These are phyloP conservation scores for Pythium rishiriense DNA, from an alignment of 352 stramenopile species.

Conservation along the genomic window DNA sequence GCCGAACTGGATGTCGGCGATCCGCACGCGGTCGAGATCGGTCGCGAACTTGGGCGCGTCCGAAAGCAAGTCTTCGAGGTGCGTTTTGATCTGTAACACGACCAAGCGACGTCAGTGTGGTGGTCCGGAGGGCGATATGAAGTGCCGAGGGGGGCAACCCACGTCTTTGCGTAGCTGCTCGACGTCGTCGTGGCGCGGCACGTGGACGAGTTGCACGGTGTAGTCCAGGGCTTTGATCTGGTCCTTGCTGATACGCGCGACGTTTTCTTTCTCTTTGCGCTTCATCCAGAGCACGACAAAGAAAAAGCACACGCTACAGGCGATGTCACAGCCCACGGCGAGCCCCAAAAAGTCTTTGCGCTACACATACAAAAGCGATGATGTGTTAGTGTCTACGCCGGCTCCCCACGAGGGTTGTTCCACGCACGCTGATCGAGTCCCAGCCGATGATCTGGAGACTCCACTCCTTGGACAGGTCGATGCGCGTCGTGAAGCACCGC, in stretches of 20 bases:
- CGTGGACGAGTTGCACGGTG: slow-evolving; percentile 71
- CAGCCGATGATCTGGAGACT: slow-evolving; percentile 78
- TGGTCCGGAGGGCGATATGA: background rate
- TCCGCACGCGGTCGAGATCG: slow-evolving; percentile 56
- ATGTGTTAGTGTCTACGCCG: background rate
- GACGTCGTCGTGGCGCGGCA: slow-evolving; percentile 63
- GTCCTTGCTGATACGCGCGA: slow-evolving; percentile 53
- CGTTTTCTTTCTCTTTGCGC: slow-evolving; percentile 64
- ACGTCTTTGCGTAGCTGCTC: slow-evolving; percentile 65
- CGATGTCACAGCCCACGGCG: slow-evolving; percentile 70
- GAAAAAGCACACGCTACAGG: slow-evolving; percentile 69
- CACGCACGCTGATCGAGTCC: slow-evolving; percentile 70
- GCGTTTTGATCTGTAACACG: slow-evolving; percentile 47
- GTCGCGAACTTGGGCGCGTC: slow-evolving; percentile 49
- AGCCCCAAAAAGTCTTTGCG: slow-evolving; percentile 67
- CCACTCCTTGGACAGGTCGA: slow-evolving; percentile 71
- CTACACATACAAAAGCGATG: slow-evolving; percentile 28
- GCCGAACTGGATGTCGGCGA: slow-evolving; percentile 82
- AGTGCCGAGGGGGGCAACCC: background rate
- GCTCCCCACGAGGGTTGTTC: background rate
- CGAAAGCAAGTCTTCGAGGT: slow-evolving; percentile 65
- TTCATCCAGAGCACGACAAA: slow-evolving; percentile 71
- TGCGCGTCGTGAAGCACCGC: slow-evolving; percentile 74
- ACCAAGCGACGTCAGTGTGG: background rate
- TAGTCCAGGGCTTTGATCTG: slow-evolving; percentile 78